These are phyloP conservation scores for Ambrosia artemisiifolia DNA, from an alignment of 129 eudicot genomes.

Conservation along the genomic window DNA sequence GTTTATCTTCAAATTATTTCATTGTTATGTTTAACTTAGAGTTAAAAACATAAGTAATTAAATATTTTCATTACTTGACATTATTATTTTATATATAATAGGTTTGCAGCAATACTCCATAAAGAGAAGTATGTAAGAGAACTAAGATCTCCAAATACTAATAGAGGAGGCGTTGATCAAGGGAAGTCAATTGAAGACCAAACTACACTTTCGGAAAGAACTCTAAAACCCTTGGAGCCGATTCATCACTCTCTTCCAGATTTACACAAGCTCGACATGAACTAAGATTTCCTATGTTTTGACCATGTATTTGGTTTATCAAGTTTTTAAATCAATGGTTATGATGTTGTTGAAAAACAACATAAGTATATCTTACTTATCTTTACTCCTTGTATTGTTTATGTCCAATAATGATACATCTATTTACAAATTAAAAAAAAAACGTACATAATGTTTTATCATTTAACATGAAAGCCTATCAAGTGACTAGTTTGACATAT, in stretches of 20 bases:
- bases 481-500: no score
- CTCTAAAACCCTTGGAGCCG: neutral
- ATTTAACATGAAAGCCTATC: no score
- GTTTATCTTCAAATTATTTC: neutral
- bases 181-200: neutral
- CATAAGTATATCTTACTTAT: no score
- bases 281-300: neutral
- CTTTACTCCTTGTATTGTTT: no score
- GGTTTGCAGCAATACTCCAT: conserved; percentile 29
- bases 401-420: no score
- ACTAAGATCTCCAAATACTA: conserved; percentile 33
- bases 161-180: conserved; percentile 6
- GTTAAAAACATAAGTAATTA: neutral
- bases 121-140: conserved; percentile 39
- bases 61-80: neutral
- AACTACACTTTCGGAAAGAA: conserved; percentile 8
- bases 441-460: no score
- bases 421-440: no score
- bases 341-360: neutral
- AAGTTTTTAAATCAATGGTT: neutral
- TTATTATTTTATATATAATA: neutral
- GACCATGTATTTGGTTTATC: neutral
- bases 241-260: conserved; percentile 24
- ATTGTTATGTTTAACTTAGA: neutral
- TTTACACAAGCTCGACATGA: conserved; percentile 10